A percentile compares a stretch with the other conserved stretches of the same genome.
These are phyloP conservation scores for Pogostemon cablin DNA, from an alignment of 257 asterid species.

Conservation along the genomic window DNA sequence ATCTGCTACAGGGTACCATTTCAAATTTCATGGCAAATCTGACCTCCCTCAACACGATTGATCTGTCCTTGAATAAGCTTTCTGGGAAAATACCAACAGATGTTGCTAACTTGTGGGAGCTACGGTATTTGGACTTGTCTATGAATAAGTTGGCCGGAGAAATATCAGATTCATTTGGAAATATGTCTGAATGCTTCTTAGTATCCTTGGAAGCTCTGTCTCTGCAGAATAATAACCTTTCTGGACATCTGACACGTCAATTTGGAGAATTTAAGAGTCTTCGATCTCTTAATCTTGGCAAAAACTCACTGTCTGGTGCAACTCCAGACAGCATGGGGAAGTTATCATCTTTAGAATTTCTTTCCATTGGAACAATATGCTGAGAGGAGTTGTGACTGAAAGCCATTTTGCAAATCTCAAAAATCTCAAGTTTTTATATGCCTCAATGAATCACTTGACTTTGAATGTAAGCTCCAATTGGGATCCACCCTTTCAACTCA, in stretches of 20 bases:
- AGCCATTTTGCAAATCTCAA: slow-evolving; percentile 38
- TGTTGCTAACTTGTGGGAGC: slow-evolving; percentile 24
- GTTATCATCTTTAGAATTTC: no score
- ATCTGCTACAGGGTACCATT: slow-evolving; percentile 34
- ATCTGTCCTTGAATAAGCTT: slow-evolving; percentile 25
- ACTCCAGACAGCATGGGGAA: no score
- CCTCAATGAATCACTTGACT: slow-evolving; percentile 29
- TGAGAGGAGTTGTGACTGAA: slow-evolving; percentile 36
- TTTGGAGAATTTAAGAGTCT: no score
- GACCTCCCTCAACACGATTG: slow-evolving; percentile 26
- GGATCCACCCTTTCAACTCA: slow-evolving; percentile 27
- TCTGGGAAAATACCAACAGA: slow-evolving; percentile 37
- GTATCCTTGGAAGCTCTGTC: no score
- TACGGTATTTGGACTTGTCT: slow-evolving; percentile 15
- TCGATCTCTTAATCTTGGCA: no score
- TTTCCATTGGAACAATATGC: background rate
- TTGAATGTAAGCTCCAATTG: slow-evolving; percentile 30
- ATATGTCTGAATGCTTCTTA: no score
- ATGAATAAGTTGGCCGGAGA: slow-evolving; percentile 14
- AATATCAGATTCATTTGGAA: background rate
- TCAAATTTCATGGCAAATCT: slow-evolving; percentile 30
- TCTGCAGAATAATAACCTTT: no score
- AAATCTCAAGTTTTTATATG: background rate
- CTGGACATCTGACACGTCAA: no score
- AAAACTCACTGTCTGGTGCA: no score